Evolutionary conservation across 306 rosid species (phyloP), one percentile per base, ranked within the genome.

Genomic region (Fagus crenata): DNA sequence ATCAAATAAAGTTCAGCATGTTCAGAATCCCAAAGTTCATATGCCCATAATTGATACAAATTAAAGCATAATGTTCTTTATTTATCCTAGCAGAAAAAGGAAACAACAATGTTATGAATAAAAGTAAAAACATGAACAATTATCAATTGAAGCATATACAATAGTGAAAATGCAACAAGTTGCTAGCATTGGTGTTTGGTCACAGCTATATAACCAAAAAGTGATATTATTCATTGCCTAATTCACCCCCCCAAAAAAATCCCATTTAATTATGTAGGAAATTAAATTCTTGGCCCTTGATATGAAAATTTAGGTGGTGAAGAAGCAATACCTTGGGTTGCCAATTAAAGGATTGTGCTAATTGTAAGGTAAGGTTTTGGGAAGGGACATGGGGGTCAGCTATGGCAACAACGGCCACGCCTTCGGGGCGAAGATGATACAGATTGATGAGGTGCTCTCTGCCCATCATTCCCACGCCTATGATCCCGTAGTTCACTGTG

Each of bases 391-490:
- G 88, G 22, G 98, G 98, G 36, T 92, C 98, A 13, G 97, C 98
- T 64, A 94, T 77, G 85, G 98, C 98, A 1, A 83, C 89, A 2
- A 92, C 98, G 31, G 83, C 84, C 8, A 79, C 93, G 39, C 86
- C 90, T 78, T 88, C 76, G 2, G 49, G 53, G 41, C 93, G 89
- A 61, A 90, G 98, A 86, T 92, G 93, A 82, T 86, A 28, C 72
- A 94, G 68, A 85, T 94, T 94, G 67, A 94, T 71, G 60, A 94
- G 96, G 86, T 92, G 98, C 81, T 92, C 97, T 53, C 96, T 85
- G 53, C 98, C 98, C 98, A 94, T 94, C 98, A 94, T 94, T 67
- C 98, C 98, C 71, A 89, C 98, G 3, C 98, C 98, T 11, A 94
- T 87, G 73, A 94, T 92, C 81, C 98, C 98, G 39, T 94, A 94